These are phyloP conservation scores for Pochonia chlamydosporia DNA, from an alignment of 2,329 filamentous ascomycete species.

Conservation along the genomic window DNA sequence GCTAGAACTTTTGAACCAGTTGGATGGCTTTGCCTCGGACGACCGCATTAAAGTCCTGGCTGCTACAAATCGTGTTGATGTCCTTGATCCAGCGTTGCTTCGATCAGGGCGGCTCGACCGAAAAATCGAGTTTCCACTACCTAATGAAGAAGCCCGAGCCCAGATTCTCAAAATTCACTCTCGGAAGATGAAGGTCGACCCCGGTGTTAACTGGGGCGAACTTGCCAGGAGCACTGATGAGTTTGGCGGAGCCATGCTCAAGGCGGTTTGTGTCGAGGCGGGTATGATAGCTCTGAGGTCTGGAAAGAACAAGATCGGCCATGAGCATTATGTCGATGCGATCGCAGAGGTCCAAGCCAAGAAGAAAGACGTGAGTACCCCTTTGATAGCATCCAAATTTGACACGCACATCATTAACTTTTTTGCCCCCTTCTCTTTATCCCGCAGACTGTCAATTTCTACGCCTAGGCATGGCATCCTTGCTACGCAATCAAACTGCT, in stretches of 20 bases:
- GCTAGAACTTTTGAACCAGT: constrained; percentile 96
- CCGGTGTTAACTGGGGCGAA: constrained; percentile 91
- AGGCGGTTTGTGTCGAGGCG: constrained; percentile 97
- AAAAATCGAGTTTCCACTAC: constrained; percentile 97
- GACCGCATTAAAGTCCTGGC: constrained; percentile 95
- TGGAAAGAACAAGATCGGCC: constrained; percentile 92
- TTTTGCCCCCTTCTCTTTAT: too few relatives aligned
- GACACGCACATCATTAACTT: constrained; percentile 3
- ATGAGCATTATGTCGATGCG: constrained; percentile 98
- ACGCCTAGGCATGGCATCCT: constrained; percentile 31
- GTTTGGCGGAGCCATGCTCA: constrained; percentile 95
- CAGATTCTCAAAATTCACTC: constrained; percentile 98
- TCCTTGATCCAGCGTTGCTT: constrained; percentile 84
- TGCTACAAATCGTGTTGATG: constrained; percentile 90
- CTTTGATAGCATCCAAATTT: not conserved
- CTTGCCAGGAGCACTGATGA: constrained; percentile 95
- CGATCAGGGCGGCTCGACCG: constrained; percentile 88
- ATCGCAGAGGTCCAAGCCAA: constrained; percentile 92
- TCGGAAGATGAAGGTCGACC: constrained; percentile 95
- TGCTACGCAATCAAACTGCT: not conserved
- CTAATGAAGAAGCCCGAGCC: constrained; percentile 93
- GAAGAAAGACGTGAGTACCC: constrained; percentile 74
- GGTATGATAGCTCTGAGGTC: constrained; percentile 97
- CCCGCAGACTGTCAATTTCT: constrained; percentile 51
- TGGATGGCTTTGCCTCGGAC: constrained; percentile 95